Evolutionary conservation across 306 rosid genomes (phyloP).

Genomic region (Casuarina glauca): DNA sequence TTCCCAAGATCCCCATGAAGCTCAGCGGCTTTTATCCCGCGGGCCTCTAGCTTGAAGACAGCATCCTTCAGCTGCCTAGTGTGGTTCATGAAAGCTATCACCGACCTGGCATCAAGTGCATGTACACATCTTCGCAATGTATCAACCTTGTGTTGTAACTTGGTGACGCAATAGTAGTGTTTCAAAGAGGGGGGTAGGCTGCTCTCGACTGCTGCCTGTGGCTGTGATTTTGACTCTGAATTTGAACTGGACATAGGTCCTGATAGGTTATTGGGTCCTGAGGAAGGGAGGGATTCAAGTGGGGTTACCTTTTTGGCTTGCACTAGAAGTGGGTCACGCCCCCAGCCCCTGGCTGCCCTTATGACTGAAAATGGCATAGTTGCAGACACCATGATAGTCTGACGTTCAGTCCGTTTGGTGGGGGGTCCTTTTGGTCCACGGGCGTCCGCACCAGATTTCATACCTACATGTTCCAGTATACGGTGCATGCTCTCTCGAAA

Average conservation of each 20-base stretch:
- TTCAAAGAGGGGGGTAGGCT: conserved; percentile 82
- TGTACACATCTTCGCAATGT: conserved; percentile 80
- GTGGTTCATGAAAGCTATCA: conserved; percentile 95
- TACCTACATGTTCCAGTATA: conserved; percentile 87
- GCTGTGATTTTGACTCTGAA: conserved; percentile 33
- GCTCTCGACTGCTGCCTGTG: conserved; percentile 51
- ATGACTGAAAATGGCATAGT: conserved; percentile 89
- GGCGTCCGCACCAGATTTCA: conserved; percentile 54
- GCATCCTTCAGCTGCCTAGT: conserved; percentile 85
- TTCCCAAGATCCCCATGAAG: conserved; percentile 97
- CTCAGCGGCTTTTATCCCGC: conserved; percentile 79
- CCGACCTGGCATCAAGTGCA: conserved; percentile 83
- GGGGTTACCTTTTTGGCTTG: conserved; percentile 69
- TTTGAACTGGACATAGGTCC: conserved; percentile 29
- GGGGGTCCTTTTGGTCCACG: conserved; percentile 36
- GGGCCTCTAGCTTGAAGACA: conserved; percentile 89
- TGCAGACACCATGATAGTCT: conserved; percentile 81
- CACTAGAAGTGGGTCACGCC: conserved; percentile 70
- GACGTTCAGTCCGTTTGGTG: conserved; percentile 57
- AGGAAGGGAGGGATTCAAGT: conserved; percentile 49
- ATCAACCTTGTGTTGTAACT: conserved; percentile 89
- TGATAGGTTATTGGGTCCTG: conserved; percentile 50
- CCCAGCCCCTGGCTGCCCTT: conserved; percentile 95
- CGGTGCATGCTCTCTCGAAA: conserved; percentile 94
- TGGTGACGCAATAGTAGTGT: conserved; percentile 74